A percentile compares a stretch with the other conserved stretches of the same genome.
Conservation (phyloP, 2,329 filamentous ascomycete species). For the Endocalyx cinctus region DNA sequence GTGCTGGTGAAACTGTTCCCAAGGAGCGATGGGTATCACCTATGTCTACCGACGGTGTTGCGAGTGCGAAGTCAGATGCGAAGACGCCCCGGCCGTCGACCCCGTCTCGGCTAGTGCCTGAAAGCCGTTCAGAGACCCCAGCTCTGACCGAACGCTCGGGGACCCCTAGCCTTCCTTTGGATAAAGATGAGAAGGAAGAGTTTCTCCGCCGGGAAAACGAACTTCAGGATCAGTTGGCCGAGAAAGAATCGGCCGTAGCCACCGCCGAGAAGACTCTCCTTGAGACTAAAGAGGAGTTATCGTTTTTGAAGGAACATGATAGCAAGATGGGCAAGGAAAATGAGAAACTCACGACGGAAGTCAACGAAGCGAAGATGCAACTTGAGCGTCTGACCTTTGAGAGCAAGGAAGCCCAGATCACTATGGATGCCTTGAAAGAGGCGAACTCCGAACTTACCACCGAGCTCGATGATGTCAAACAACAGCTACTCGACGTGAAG, state of each 20-base stretch:
- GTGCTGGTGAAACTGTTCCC: conserved; percentile 80
- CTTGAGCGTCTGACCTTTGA: conserved; percentile 93
- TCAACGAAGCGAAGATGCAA: conserved; percentile 95
- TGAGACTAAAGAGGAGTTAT: conserved; percentile 81
- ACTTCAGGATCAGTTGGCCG: conserved; percentile 90
- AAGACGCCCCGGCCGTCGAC: conserved; percentile 49
- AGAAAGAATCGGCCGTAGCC: conserved; percentile 80
- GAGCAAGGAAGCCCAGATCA: conserved; percentile 93
- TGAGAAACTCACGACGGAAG: conserved; percentile 76
- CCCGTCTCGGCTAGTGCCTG: conserved; percentile 45
- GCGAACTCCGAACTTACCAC: conserved; percentile 88
- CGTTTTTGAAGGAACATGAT: conserved; percentile 80
- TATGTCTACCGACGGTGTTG: conserved; percentile 49
- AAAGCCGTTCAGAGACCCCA: conserved; percentile 60
- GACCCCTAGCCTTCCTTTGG: conserved; percentile 81
- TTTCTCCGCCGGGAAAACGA: conserved; percentile 94
- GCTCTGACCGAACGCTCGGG: conserved; percentile 73
- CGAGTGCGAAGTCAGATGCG: conserved; percentile 37
- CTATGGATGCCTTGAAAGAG: conserved; percentile 95
- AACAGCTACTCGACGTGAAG: conserved; percentile 90
- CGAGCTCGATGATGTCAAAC: conserved; percentile 92
- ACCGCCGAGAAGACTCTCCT: conserved; percentile 74
- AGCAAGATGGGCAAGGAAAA: conserved; percentile 82
- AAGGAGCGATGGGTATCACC: conserved; percentile 82
- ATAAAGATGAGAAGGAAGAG: conserved; percentile 96